Base-by-base conservation (phyloP, 75 land plant species). In the Larix kaempferi region DNA sequence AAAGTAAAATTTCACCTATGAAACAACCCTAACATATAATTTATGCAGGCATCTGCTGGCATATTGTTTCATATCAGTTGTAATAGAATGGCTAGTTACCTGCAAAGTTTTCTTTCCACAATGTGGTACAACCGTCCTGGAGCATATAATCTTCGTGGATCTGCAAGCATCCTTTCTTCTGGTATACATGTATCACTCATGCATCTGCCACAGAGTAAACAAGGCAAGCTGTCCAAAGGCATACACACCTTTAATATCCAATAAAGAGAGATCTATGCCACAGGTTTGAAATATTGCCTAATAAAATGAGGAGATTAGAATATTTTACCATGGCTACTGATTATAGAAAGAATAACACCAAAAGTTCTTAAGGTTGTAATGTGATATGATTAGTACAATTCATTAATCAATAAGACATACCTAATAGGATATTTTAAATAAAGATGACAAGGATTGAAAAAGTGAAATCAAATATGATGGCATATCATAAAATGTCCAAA, bases 111-210 rank as follows among this genome's bases (percentile, higher is more conserved):
- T 71, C 98, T 87, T 86, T 96, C 95, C 25, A 97, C 99, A 71
- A 94, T 95, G 77, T 97, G 99, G 81, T 92, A 97, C 29, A 95
- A 76, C 62, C 95, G 84, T 22, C 99, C 99, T 44, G 99, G 99
- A 58, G 95, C 89, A 83, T 92, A 97, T 2, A 97, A 82, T 60
- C 98, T 87, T 57, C 92, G 88, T 71, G 90, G 90, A 82, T 97
- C 93, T 52, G 80, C 89, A 16, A 88, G 83, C 89, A 80, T 84
- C 76, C 79, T 88, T 59, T 84, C 84, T 56, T 88, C 90, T 35
- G 92, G 77, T 56, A 89, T 84, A 65, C 86, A 89, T 23, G 99
- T 91, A 71, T 94, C 90, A 76, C 79, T 90, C 92, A 93, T 69
- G 82, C 95, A 92, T 74, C 81, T 80, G 17, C 76, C 39, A 76